Percentiles rank a stretch among this genome's conserved stretches.
Evolutionary conservation across 108 stramenopile genomes (phyloP).

Genomic region (Epithemia pelagica): DNA sequence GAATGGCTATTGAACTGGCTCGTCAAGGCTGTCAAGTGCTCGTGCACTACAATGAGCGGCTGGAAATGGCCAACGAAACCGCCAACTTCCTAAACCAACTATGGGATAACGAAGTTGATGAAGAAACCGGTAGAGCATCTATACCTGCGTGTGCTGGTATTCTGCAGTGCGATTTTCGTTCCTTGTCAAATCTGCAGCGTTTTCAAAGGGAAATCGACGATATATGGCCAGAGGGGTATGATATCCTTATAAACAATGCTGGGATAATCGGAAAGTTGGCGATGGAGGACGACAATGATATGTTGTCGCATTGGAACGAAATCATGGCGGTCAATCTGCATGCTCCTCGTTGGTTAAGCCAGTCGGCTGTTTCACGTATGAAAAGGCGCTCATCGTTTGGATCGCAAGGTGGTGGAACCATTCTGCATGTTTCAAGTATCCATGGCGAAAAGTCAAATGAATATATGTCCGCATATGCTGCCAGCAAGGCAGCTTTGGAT

Average conservation of each 20-base stretch:
- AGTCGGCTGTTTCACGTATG: slow-evolving; percentile 34
- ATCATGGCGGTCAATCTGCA: slow-evolving; percentile 54
- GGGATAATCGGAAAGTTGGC: slow-evolving; percentile 59
- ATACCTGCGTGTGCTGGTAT: slow-evolving; percentile 41
- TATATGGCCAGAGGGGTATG: slow-evolving; percentile 19
- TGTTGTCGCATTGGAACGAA: slow-evolving; percentile 42
- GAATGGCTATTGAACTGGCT: slow-evolving; percentile 39
- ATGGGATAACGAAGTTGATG: not conserved
- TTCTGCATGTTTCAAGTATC: slow-evolving; percentile 55
- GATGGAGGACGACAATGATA: slow-evolving; percentile 47
- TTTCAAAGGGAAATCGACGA: slow-evolving; percentile 27
- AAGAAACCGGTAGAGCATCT: not conserved
- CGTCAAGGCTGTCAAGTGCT: slow-evolving; percentile 36
- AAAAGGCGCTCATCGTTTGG: slow-evolving; percentile 3
- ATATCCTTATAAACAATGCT: slow-evolving; percentile 65
- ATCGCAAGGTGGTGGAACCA: slow-evolving; percentile 16
- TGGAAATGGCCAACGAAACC: slow-evolving; percentile 30
- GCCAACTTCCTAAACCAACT: slow-evolving; percentile 2
- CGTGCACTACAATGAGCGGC: slow-evolving; percentile 50
- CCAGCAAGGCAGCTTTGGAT: slow-evolving; percentile 59
- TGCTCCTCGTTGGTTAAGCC: slow-evolving; percentile 46
- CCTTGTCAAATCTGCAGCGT: slow-evolving; percentile 17
- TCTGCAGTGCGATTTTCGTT: slow-evolving; percentile 50
- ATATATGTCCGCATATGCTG: slow-evolving; percentile 52
- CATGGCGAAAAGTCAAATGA: slow-evolving; percentile 48